Evolutionary conservation across 1,139 yeast species (phyloP), one percentile per base, ranked within the genome.

Genomic region (Torulaspora globosa): DNA sequence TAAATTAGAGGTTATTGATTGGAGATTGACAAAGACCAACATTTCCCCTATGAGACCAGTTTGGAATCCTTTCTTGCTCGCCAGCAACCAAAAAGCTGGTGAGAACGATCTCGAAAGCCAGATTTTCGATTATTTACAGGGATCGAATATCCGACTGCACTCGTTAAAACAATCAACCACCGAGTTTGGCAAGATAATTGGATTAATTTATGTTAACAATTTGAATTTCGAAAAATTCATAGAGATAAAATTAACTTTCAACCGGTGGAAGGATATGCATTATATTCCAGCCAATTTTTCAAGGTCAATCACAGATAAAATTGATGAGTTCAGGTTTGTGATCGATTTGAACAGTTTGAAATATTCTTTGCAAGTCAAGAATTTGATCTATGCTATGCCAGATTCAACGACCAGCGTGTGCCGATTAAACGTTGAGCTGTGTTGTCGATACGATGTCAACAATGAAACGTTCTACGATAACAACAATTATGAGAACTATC

Each of bases 381-480:
- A 56, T 26, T 42, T 62, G 37, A 49, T 63, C 11, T 50, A 43
- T 31, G 40, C 55, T 29, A 46, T 51, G 29, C 18, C 39, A 31
- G 19, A 41, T 24, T 30, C 44, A 18, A 31, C 35, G 11, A 50
- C 47, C 10, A 49, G 55, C 3, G 39, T 44, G 8, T 59, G 59
- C 27, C 53, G 54, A 2, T 39, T 60, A 29, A 52, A 50, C 10
- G 46, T 63, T 16, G 57, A 60, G 30, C 46, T 64, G 19, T 63
- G 67, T 43, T 62, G 66, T 36, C 53, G 63, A 8, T 63, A 61
- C 46, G 58, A 60, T 44, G 62, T 60, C 9, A 58, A 59, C 37
- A 55, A 56, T 36, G 62, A 58, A 39, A 58, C 64, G 1, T 64
- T 58, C 43, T 62, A 64, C 44, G 67, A 62, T 43, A 62, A 62